A percentile compares a stretch with the other conserved stretches of the same genome.
Conservation (phyloP, 177 flowering plant species). For the Telopea speciosissima region DNA sequence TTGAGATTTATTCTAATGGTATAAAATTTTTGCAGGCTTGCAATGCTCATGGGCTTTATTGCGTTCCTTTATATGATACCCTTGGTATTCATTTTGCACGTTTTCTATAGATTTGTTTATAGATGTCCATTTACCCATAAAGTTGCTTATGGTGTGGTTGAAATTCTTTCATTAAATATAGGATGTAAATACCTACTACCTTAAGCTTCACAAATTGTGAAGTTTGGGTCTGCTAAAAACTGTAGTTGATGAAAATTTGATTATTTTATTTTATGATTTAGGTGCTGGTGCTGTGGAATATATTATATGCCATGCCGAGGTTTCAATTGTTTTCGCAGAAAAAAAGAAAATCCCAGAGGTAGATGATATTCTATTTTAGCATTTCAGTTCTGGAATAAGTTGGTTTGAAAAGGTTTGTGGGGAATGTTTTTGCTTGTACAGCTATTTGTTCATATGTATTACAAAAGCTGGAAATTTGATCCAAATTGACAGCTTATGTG, state of each 20-base stretch:
- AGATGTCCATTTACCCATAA: not conserved
- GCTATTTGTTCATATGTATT: not conserved
- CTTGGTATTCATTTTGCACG: conserved; percentile 53
- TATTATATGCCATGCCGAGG: conserved; percentile 78
- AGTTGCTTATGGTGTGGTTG: not conserved
- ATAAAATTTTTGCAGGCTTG: conserved; percentile 73
- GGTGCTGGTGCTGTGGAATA: conserved; percentile 96
- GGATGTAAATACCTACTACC: not conserved
- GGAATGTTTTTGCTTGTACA: not conserved
- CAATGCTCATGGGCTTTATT: conserved; percentile 92
- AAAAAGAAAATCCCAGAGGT: conserved; percentile 91
- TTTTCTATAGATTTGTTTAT: not conserved
- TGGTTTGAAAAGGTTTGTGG: not conserved
- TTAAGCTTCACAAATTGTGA: not conserved
- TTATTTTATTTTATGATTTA: conserved; percentile 21
- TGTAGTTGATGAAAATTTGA: not conserved
- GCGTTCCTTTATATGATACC: conserved; percentile 96
- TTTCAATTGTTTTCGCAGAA: conserved; percentile 79
- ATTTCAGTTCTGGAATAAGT: not conserved
- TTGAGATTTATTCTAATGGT: conserved; percentile 6
- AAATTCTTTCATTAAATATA: not conserved
- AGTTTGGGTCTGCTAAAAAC: not conserved
- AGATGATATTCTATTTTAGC: conserved; percentile 2
- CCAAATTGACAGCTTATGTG: not conserved
- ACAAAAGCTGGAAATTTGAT: not conserved